These are phyloP conservation scores for Capsicum baccatum DNA, from an alignment of 257 asterid genomes.

Conservation along the genomic window DNA sequence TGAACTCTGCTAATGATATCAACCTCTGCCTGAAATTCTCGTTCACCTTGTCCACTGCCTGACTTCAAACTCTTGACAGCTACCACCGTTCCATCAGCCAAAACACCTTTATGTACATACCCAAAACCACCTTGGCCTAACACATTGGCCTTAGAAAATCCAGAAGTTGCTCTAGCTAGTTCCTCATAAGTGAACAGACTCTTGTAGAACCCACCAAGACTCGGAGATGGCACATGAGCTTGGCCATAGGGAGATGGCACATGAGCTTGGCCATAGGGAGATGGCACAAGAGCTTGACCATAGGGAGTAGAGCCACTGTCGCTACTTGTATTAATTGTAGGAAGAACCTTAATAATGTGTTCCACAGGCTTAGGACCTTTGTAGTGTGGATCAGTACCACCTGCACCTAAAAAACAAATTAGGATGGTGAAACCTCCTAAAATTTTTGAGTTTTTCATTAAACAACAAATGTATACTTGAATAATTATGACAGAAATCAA, in stretches of 20 bases:
- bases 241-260: constrained; percentile 43
- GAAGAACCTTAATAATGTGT: constrained; percentile 40
- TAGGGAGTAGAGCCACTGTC: constrained; percentile 43
- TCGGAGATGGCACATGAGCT: constrained; percentile 37
- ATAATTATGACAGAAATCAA: neutral
- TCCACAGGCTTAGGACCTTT: constrained; percentile 39
- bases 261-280: constrained; percentile 27
- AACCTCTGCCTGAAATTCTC: constrained; percentile 96
- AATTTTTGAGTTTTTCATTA: neutral
- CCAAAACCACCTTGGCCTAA: constrained; percentile 96
- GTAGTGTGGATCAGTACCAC: constrained; percentile 36
- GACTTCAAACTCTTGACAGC: constrained; percentile 86
- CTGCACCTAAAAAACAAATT: constrained; percentile 3
- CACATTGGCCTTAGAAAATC: constrained; percentile 69
- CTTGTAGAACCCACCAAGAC: constrained; percentile 54
- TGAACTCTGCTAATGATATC: constrained; percentile 96
- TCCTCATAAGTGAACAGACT: constrained; percentile 70
- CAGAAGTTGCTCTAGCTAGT: constrained; percentile 64
- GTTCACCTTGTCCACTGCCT: constrained; percentile 95
- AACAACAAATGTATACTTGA: neutral
- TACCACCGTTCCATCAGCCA: constrained; percentile 58
- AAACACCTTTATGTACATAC: constrained; percentile 76
- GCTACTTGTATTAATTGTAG: constrained; percentile 39
- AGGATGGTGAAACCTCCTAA: constrained; percentile 13
- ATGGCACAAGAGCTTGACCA: constrained; percentile 35